A percentile compares a stretch with the other conserved stretches of the same genome.
Conservation (phyloP, 2,329 filamentous ascomycete species). For the Neurospora sp. region DNA sequence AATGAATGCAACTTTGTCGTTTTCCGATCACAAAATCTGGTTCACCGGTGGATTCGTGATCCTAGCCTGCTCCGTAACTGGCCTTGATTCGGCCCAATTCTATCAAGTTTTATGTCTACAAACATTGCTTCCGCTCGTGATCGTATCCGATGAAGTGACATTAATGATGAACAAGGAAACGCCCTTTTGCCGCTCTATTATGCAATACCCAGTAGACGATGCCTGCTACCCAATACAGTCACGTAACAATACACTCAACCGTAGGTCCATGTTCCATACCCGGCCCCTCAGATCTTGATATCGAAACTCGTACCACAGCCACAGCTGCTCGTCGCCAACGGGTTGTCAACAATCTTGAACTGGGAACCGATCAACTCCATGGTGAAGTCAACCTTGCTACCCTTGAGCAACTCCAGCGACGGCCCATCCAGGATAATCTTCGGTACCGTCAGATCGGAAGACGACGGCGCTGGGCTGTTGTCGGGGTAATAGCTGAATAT, state of each 20-base stretch:
- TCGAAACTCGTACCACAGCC: conserved; percentile 98
- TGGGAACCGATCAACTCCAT: conserved; percentile 83
- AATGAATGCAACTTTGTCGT: conserved; percentile 23
- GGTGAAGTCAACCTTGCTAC: conserved; percentile 92
- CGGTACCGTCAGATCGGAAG: conserved; percentile 32
- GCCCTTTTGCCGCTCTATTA: neutral
- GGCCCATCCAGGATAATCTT: conserved; percentile 84
- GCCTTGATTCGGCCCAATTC: conserved; percentile 14
- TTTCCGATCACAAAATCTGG: conserved; percentile 13
- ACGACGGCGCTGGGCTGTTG: conserved; percentile 27
- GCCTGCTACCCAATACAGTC: neutral
- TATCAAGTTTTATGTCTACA: conserved; percentile 10
- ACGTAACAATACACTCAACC: neutral
- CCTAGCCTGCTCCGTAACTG: conserved; percentile 13
- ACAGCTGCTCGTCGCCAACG: conserved; percentile 83
- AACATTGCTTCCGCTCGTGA: neutral
- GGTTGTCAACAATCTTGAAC: conserved; percentile 95
- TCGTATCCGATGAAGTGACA: neutral
- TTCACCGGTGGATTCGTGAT: conserved; percentile 11
- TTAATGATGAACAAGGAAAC: neutral
- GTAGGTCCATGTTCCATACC: neutral
- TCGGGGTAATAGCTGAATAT: conserved; percentile 64
- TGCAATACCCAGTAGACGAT: neutral
- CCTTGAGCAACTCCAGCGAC: conserved; percentile 79
- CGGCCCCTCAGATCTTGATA: conserved; percentile 54